A percentile compares a stretch with the other conserved stretches of the same genome.
These are phyloP conservation scores for Lactarius hengduanensis DNA, from an alignment of 768 basidiomycete species.

Conservation along the genomic window DNA sequence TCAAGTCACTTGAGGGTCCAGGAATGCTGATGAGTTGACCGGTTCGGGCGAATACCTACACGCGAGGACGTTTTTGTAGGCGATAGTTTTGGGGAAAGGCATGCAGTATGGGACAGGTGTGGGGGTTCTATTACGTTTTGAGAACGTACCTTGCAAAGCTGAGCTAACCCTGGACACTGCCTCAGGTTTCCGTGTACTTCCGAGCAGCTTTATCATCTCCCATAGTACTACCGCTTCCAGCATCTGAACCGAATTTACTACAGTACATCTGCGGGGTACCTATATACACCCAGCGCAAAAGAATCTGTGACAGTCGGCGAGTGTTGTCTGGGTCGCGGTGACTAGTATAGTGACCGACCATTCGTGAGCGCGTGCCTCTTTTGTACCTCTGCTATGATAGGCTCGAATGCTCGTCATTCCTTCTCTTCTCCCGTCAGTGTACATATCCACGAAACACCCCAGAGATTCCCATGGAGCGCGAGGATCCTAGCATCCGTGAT, in stretches of 20 bases:
- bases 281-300: not conserved
- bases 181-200: not conserved
- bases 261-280: no score
- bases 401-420: not conserved
- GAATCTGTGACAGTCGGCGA: not conserved
- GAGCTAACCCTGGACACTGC: not conserved
- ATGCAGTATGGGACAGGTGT: not conserved
- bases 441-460: not conserved
- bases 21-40: no score
- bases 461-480: slow-evolving; percentile 5
- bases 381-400: not conserved
- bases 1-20: no score
- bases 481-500: not conserved
- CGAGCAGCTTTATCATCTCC: no score
- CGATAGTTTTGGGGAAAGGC: no score
- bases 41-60: no score
- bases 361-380: not conserved
- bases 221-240: not conserved
- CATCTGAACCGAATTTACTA: not conserved
- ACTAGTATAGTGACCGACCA: not conserved
- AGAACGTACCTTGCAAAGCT: not conserved
- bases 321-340: not conserved
- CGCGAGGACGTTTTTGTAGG: no score
- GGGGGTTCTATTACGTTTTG: not conserved
- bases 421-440: not conserved